Evolutionary conservation across 73 alveolate species (phyloP), one percentile per base, ranked within the genome.

Genomic region (Paramecium sonneborni): DNA sequence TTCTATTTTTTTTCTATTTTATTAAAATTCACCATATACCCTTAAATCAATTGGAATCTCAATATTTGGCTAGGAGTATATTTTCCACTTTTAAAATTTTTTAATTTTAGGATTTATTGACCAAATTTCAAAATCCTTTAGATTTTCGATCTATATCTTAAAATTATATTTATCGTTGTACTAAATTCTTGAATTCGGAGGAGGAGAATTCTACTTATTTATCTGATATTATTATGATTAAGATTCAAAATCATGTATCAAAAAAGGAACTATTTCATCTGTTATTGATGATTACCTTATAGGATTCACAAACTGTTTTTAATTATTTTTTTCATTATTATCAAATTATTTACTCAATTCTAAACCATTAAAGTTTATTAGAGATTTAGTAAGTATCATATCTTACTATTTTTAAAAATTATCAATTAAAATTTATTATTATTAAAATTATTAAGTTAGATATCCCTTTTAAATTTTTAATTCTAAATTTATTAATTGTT

Each of bases 61-160:
- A 6, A 30, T 11, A 62, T 12, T 30, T 5, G 43, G 44, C 9
- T 18, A 32, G 0, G 18, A 14, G 11, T 14, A 30, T 62, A 21
- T 62, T 26, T 62, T 62, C 84, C 84, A 62, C 5, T 30, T 14
- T 35, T 72, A 18, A n/a, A 72, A 72, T 72, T 8, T 72, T 38
- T 37, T 72, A 7, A 72, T 18, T 34, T 9, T 35, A 3, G 86
- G 86, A 35, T 72, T 32, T 5, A 11, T 15, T 5, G 86, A 72
- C 86, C 86, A 72, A 3, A 72, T 72, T 72, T 72, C 86, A 72
- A 35, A 72, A 35, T 72, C 86, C 1, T 62, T 26, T 26, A 30
- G 84, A 62, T 26, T 62, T n/a, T 62, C 44, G 20, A 62, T 7
- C 10, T 3, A 12, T 26, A 23, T 62, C 39, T 26, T 14, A 62